These are phyloP conservation scores for Basidiobolus meristosporus DNA, from an alignment of 371 early-diverging fungal species.

Conservation along the genomic window DNA sequence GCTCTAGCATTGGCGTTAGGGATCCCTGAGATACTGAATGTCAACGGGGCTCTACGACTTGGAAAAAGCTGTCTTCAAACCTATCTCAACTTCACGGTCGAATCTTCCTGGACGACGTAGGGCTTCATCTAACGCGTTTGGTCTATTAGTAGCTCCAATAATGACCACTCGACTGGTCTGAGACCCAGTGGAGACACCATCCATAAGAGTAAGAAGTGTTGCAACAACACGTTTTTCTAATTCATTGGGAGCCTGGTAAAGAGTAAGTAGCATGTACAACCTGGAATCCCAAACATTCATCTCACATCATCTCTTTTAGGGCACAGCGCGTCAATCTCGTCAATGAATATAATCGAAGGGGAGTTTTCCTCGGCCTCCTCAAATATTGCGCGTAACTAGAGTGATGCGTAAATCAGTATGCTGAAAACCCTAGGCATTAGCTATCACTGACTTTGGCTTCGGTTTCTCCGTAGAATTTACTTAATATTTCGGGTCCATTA, in stretches of 20 bases:
- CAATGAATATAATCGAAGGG: slow-evolving; percentile 93
- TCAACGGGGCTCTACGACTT: not conserved
- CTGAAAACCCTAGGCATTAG: not conserved
- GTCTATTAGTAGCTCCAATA: slow-evolving; percentile 96
- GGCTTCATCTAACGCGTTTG: slow-evolving; percentile 86
- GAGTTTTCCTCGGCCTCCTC: slow-evolving; percentile 57
- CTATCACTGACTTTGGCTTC: slow-evolving; percentile 48
- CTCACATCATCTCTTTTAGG: slow-evolving; percentile 69
- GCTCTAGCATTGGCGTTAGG: slow-evolving; percentile 55
- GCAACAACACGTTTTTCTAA: slow-evolving; percentile 88
- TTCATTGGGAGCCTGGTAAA: slow-evolving; percentile 31
- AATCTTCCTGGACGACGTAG: slow-evolving; percentile 94
- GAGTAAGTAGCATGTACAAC: not conserved
- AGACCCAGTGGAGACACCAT: slow-evolving; percentile 45
- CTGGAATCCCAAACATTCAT: not conserved
- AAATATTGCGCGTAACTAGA: slow-evolving; percentile 57
- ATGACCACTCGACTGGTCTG: slow-evolving; percentile 41
- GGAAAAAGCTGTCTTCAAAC: slow-evolving; percentile 12
- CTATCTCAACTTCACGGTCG: slow-evolving; percentile 88
- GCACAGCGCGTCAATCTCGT: slow-evolving; percentile 96
- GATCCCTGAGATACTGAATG: slow-evolving; percentile 22
- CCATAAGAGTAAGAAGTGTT: slow-evolving; percentile 91
- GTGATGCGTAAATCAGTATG: not conserved
- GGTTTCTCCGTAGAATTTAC: slow-evolving; percentile 93
- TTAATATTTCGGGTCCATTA: slow-evolving; percentile 91